phyloP scores from a whole-genome alignment of 2,329 filamentous ascomycete species.

The Aspergillus brunneoviolaceus region DNA sequence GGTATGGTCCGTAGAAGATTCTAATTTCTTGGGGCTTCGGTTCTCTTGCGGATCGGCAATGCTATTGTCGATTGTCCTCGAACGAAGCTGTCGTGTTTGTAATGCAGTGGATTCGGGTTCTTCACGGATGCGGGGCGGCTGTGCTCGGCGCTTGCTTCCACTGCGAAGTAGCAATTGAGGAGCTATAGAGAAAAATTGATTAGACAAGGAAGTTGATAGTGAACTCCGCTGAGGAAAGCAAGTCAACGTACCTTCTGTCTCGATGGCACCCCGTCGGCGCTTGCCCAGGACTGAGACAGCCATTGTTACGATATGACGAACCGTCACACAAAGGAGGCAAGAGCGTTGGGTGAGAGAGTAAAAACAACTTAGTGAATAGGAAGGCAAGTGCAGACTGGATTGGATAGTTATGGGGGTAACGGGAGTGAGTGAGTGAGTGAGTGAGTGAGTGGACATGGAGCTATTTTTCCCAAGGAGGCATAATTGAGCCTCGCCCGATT shows the following conservation, averaged over 20 bases:
- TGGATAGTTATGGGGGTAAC: too few relatives aligned
- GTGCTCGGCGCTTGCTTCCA: constrained; percentile 50
- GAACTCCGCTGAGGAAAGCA: constrained; percentile 10
- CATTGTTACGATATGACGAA: constrained; percentile 28
- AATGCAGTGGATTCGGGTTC: constrained; percentile 30
- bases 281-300: constrained; percentile 46
- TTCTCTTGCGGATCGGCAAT: constrained; percentile 30
- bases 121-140: constrained; percentile 42
- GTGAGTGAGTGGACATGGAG: neutral
- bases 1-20: constrained; percentile 38
- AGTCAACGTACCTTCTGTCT: constrained; percentile 41
- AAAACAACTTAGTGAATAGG: neutral
- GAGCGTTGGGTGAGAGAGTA: constrained; percentile 12
- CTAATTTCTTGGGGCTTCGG: constrained; percentile 21
- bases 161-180: constrained; percentile 36
- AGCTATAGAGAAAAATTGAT: constrained; percentile 2
- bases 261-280: constrained; percentile 40
- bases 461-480: constrained; percentile 19
- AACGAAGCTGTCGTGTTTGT: constrained; percentile 35
- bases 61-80: constrained; percentile 32
- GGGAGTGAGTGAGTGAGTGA: neutral
- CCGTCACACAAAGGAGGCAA: constrained; percentile 17
- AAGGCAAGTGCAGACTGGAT: neutral
- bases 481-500: constrained; percentile 16
- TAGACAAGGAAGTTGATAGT: constrained; percentile 2